Conservation (phyloP, 2,329 filamentous ascomycete species). For the Aureobasidium sp. region DNA sequence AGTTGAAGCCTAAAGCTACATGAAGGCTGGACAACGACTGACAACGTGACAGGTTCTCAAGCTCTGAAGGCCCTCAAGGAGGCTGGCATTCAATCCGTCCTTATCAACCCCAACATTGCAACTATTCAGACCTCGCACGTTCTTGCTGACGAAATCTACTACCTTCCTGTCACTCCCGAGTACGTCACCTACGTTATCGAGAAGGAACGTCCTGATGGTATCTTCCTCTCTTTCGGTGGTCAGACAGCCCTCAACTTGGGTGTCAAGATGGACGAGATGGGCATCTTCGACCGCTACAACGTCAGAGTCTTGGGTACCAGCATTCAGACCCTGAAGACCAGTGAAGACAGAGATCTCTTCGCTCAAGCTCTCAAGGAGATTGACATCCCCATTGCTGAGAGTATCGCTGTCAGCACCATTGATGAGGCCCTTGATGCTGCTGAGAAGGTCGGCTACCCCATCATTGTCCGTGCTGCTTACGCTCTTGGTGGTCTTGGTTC, state of each 20-base stretch:
- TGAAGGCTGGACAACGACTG: not conserved
- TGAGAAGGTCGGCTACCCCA: conserved; percentile 82
- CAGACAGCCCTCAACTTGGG: conserved; percentile 96
- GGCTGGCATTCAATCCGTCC: conserved; percentile 80
- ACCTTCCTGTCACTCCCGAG: conserved; percentile 93
- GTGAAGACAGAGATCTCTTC: conserved; percentile 93
- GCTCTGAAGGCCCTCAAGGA: conserved; percentile 96
- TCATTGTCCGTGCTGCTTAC: conserved; percentile 96
- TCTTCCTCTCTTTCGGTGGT: conserved; percentile 94
- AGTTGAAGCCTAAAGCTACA: conserved; percentile 25
- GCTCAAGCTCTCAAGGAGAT: conserved; percentile 94
- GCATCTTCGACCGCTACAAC: conserved; percentile 88
- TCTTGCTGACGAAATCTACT: conserved; percentile 95
- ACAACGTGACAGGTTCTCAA: conserved; percentile 64
- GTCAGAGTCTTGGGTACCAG: conserved; percentile 95
- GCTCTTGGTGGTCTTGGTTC: conserved; percentile 93
- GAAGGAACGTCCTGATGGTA: conserved; percentile 89
- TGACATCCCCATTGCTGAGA: conserved; percentile 93
- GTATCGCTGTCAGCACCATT: conserved; percentile 82
- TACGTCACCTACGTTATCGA: conserved; percentile 98
- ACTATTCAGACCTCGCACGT: conserved; percentile 97
- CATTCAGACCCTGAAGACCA: conserved; percentile 87
- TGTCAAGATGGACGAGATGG: conserved; percentile 94
- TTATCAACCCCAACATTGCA: conserved; percentile 97
- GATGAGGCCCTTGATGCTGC: conserved; percentile 90